These are phyloP conservation scores for Diaporthe ilicicola DNA, from an alignment of 2,329 filamentous ascomycete genomes.

Conservation along the genomic window DNA sequence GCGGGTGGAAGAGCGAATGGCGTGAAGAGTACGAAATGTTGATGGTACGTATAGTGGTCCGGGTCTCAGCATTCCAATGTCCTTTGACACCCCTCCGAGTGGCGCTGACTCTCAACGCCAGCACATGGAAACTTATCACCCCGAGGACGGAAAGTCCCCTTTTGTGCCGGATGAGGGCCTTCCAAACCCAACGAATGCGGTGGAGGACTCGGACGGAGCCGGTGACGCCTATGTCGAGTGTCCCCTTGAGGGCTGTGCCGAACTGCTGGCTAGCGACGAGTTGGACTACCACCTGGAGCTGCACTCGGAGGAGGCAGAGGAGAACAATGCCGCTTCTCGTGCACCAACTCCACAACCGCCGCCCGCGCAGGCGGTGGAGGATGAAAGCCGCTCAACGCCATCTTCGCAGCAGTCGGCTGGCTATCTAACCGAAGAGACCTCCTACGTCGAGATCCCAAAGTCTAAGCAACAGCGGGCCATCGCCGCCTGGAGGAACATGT, in stretches of 20 bases:
- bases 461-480: conserved; percentile 30
- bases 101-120: conserved; percentile 33
- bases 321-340: conserved; percentile 40
- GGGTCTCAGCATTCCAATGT: conserved; percentile 5
- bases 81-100: not conserved
- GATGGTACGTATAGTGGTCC: conserved; percentile 42
- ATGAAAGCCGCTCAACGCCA: not conserved
- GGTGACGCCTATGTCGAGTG: conserved; percentile 59
- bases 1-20: conserved; percentile 41
- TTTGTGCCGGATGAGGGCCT: conserved; percentile 33
- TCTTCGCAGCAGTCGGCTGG: not conserved
- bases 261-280: conserved; percentile 60
- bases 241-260: conserved; percentile 65
- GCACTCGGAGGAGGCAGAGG: conserved; percentile 60
- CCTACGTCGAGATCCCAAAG: conserved; percentile 23
- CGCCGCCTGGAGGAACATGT: conserved; percentile 31
- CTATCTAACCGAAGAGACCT: conserved; percentile 17
- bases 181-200: conserved; percentile 33
- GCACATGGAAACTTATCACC: conserved; percentile 43
- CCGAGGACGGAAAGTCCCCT: conserved; percentile 38
- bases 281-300: conserved; percentile 68
- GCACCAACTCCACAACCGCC: conserved; percentile 17
- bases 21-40: conserved; percentile 46
- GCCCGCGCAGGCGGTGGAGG: not conserved
- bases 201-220: conserved; percentile 34